phyloP scores from a whole-genome alignment of 1,284 basidiomycete species.

The Austroboletus niveus region DNA sequence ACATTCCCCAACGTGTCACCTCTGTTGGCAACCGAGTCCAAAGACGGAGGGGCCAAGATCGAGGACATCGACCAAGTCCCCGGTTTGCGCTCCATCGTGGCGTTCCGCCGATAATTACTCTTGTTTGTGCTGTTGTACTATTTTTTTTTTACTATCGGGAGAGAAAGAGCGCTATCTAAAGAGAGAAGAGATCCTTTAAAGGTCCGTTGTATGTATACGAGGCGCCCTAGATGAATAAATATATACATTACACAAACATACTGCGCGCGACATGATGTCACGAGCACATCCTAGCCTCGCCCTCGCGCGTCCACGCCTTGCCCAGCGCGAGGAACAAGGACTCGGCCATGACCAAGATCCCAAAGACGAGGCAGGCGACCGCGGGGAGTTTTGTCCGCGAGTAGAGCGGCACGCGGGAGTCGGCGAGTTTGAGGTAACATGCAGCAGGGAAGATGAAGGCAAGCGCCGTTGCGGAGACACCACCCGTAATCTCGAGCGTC shows the following conservation, averaged over 20 bases:
- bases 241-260: conserved; percentile 2
- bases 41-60: conserved; percentile 65
- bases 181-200: background rate
- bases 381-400: conserved; percentile 74
- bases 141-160: background rate
- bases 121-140: background rate
- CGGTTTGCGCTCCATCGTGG: conserved; percentile 56
- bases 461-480: conserved; percentile 89
- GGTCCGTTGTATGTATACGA: conserved; percentile 8
- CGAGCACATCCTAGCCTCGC: conserved; percentile 64
- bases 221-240: conserved; percentile 18
- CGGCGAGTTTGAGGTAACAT: conserved; percentile 78
- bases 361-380: conserved; percentile 71
- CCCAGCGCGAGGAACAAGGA: conserved; percentile 72
- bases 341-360: conserved; percentile 74
- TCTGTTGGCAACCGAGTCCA: conserved; percentile 74
- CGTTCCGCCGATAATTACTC: conserved; percentile 19
- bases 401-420: conserved; percentile 59
- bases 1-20: conserved; percentile 77
- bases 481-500: conserved; percentile 96
- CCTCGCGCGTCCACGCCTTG: conserved; percentile 75
- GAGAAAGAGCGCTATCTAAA: conserved; percentile 2
- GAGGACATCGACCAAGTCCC: conserved; percentile 60
- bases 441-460: conserved; percentile 93
- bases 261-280: conserved; percentile 29